A percentile compares a stretch with the other conserved stretches of the same genome.
Evolutionary conservation across 2,329 filamentous ascomycete species (phyloP).

Genomic region (Botrytis deweyae): DNA sequence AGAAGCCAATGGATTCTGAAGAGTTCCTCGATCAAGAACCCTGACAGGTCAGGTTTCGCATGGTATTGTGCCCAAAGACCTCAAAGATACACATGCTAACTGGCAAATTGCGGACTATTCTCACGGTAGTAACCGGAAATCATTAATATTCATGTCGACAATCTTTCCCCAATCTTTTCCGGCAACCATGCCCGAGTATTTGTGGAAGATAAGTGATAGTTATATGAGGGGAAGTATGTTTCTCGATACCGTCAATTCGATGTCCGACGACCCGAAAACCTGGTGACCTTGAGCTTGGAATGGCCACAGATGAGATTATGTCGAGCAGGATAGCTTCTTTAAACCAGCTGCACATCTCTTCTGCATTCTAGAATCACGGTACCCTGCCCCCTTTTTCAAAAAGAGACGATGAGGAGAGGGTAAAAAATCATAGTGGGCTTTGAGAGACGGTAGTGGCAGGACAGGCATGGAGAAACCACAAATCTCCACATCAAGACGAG

Average conservation of each 20-base stretch:
- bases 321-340: background rate
- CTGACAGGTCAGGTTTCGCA: background rate
- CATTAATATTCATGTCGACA: background rate
- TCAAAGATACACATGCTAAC: background rate
- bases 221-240: background rate
- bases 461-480: background rate
- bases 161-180: too few relatives aligned
- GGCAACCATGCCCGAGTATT: fast-evolving
- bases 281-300: background rate
- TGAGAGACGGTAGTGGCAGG: background rate
- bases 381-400: too few relatives aligned
- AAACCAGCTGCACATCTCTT: background rate
- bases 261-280: background rate
- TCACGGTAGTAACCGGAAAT: too few relatives aligned
- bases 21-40: background rate
- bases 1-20: background rate
- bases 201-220: too few relatives aligned
- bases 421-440: background rate
- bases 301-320: background rate
- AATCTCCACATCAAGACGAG: background rate
- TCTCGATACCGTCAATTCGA: background rate
- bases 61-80: background rate
- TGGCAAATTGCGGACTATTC: background rate
- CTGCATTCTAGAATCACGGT: background rate
- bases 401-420: background rate